Conservation (phyloP, 2,329 filamentous ascomycete species). For the Colletotrichum scovillei region DNA sequence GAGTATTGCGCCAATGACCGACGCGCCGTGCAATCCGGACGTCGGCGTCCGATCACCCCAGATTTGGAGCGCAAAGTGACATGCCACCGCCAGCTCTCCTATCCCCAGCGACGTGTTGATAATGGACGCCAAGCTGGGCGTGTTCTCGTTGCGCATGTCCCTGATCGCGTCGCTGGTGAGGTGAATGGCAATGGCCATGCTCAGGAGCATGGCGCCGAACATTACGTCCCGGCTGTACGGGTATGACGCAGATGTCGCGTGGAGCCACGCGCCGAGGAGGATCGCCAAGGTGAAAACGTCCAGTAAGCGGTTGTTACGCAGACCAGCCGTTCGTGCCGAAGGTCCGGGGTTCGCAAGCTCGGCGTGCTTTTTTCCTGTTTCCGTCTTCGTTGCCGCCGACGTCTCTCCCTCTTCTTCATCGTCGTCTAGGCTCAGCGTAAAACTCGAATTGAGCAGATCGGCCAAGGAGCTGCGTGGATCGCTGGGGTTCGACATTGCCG, state of each 20-base stretch:
- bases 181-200: conserved; percentile 27
- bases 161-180: conserved; percentile 32
- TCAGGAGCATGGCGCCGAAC: conserved; percentile 36
- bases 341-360: conserved; percentile 3
- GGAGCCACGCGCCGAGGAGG: conserved; percentile 31
- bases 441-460: conserved; percentile 57
- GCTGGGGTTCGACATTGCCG: conserved; percentile 41
- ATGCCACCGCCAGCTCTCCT: conserved; percentile 32
- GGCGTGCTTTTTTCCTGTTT: neutral
- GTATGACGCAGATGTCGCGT: conserved; percentile 29
- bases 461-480: conserved; percentile 57
- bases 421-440: conserved; percentile 50
- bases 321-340: conserved; percentile 10
- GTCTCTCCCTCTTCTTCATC: conserved; percentile 23
- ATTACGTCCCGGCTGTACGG: conserved; percentile 35
- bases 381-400: neutral
- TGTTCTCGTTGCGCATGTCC: conserved; percentile 22
- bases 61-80: conserved; percentile 32
- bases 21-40: conserved; percentile 24
- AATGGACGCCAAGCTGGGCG: conserved; percentile 27
- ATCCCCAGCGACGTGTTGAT: conserved; percentile 29
- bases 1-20: conserved; percentile 33
- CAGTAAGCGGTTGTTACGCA: conserved; percentile 31
- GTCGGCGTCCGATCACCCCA: conserved; percentile 20
- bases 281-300: conserved; percentile 35